phyloP scores from a whole-genome alignment of 208 protist genomes.

The Porcisia hertigi region DNA sequence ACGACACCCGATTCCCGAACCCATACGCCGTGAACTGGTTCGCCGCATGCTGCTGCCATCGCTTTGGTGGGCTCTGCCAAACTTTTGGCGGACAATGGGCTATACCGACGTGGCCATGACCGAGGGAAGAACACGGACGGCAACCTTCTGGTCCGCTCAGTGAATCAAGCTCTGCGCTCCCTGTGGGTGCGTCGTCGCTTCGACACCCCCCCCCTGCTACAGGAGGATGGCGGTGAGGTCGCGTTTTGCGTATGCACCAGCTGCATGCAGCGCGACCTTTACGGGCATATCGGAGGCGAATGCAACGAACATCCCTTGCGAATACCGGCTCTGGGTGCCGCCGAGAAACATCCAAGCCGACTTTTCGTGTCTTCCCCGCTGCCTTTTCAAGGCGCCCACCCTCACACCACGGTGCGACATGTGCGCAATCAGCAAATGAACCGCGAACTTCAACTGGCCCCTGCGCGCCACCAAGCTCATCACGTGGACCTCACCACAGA shows the following conservation, averaged over 20 bases:
- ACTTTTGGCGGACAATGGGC: conserved; percentile 18
- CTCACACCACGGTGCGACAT: conserved; percentile 51
- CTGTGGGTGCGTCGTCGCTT: background rate
- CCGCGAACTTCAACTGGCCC: conserved; percentile 32
- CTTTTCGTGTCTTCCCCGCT: conserved; percentile 16
- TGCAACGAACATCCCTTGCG: conserved; percentile 1
- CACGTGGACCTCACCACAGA: conserved; percentile 17
- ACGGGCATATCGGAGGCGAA: background rate
- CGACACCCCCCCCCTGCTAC: background rate
- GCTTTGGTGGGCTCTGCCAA: conserved; percentile 14
- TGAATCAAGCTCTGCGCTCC: conserved; percentile 2
- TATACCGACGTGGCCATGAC: conserved; percentile 13
- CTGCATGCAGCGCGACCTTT: conserved; percentile 15
- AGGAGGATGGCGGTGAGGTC: background rate
- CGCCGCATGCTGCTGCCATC: conserved; percentile 23
- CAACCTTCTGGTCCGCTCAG: background rate
- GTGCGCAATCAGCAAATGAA: conserved; percentile 37
- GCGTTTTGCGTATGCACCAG: conserved; percentile 12
- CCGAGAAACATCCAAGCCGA: background rate
- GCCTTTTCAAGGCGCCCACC: conserved; percentile 23
- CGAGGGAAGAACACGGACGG: conserved; percentile 6
- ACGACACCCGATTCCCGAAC: conserved; percentile 4
- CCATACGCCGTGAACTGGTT: conserved; percentile 16
- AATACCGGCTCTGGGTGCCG: background rate
- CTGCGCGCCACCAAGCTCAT: conserved; percentile 21